Conservation (phyloP, 129 eudicot genomes). For the Calendula officinalis region DNA sequence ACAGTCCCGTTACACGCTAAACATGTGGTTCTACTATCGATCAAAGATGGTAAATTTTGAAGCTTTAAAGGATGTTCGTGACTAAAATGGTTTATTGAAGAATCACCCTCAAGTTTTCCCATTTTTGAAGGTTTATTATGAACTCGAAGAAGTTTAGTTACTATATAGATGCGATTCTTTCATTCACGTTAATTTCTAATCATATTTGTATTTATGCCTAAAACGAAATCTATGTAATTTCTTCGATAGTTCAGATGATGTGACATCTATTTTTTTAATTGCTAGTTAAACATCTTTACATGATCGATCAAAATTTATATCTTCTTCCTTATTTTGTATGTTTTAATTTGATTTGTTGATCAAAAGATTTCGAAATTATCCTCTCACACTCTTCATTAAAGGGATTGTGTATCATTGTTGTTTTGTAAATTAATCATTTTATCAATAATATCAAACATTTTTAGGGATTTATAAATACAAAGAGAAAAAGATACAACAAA, state of each 20-base stretch:
- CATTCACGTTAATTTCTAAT: slow-evolving; percentile 8
- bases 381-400: too few relatives aligned
- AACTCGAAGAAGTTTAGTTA: neutral
- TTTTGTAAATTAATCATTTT: too few relatives aligned
- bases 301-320: neutral
- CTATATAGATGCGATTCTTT: slow-evolving; percentile 4
- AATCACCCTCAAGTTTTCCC: slow-evolving; percentile 27
- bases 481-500: too few relatives aligned
- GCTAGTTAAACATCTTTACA: neutral
- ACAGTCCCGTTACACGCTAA: slow-evolving; percentile 34
- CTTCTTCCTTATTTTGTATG: neutral
- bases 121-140: slow-evolving; percentile 18
- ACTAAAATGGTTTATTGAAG: slow-evolving; percentile 41
- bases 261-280: neutral
- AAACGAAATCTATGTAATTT: neutral
- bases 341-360: neutral
- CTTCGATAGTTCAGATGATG: neutral
- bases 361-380: neutral
- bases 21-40: slow-evolving; percentile 21
- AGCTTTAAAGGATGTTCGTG: slow-evolving; percentile 47
- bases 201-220: neutral
- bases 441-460: too few relatives aligned
- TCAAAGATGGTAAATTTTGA: slow-evolving; percentile 1
- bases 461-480: too few relatives aligned
- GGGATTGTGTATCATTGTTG: too few relatives aligned